These are phyloP conservation scores for Lactifluus pinguis DNA, from an alignment of 768 basidiomycete species.

Conservation along the genomic window DNA sequence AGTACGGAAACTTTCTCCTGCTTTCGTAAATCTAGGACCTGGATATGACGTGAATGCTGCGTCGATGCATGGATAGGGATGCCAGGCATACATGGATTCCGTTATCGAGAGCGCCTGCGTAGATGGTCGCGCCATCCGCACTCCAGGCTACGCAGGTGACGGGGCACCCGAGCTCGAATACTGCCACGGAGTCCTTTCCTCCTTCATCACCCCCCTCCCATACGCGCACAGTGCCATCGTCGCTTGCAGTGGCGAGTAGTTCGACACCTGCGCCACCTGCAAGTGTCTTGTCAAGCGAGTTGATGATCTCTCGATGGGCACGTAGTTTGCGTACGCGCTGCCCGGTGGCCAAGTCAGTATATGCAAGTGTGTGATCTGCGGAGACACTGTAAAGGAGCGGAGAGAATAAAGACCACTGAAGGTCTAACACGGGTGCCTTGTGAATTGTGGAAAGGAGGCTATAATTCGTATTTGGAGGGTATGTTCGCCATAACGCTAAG, in stretches of 20 bases:
- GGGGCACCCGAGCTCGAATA: slow-evolving; percentile 81
- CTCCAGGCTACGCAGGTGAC: slow-evolving; percentile 91
- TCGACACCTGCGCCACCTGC: slow-evolving; percentile 79
- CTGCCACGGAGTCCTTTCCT: slow-evolving; percentile 61
- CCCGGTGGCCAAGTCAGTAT: slow-evolving; percentile 78
- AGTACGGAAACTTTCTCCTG: slow-evolving; percentile 71
- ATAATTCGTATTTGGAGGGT: slow-evolving; percentile 89
- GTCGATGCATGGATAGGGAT: neutral
- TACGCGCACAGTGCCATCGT: slow-evolving; percentile 85
- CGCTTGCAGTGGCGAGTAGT: slow-evolving; percentile 78
- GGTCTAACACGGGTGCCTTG: slow-evolving; percentile 88
- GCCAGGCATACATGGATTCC: slow-evolving; percentile 74
- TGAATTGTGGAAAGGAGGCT: slow-evolving; percentile 73
- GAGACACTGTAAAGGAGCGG: slow-evolving; percentile 73
- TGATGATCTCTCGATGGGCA: slow-evolving; percentile 88
- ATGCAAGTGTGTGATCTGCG: slow-evolving; percentile 77
- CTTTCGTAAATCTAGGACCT: slow-evolving; percentile 91
- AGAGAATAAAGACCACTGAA: slow-evolving; percentile 79
- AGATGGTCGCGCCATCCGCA: slow-evolving; percentile 81
- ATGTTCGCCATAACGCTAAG: slow-evolving; percentile 83
- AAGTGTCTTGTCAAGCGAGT: slow-evolving; percentile 78
- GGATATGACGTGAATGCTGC: neutral
- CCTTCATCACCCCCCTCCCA: slow-evolving; percentile 86
- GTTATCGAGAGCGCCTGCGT: slow-evolving; percentile 91
- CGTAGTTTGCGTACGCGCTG: slow-evolving; percentile 72